Conservation (phyloP, 108 stramenopile species). For the Halocafeteria seosinensis region DNA sequence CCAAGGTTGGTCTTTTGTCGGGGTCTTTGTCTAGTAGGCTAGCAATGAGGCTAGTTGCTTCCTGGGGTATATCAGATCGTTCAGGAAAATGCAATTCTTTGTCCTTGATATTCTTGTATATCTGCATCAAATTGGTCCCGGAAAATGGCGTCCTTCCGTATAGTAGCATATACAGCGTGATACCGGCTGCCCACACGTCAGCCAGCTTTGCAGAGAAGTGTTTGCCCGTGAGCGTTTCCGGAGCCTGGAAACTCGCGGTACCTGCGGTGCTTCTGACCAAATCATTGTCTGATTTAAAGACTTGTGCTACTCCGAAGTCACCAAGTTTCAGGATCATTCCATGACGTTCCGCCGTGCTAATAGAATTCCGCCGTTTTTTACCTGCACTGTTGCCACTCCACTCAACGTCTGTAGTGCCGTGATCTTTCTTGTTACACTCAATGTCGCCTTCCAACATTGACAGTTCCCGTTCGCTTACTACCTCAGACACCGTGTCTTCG, state of each 20-base stretch:
- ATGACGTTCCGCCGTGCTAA: too few relatives aligned
- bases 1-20: neutral
- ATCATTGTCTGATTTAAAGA: slow-evolving; percentile 1
- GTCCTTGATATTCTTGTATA: neutral
- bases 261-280: slow-evolving; percentile 8
- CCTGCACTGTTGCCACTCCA: too few relatives aligned
- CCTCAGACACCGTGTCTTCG: too few relatives aligned
- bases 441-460: too few relatives aligned
- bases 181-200: slow-evolving; percentile 19
- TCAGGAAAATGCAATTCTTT: neutral
- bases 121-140: neutral
- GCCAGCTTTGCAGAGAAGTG: slow-evolving; percentile 8
- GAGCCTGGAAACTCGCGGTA: slow-evolving; percentile 21
- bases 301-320: slow-evolving; percentile 23
- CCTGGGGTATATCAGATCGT: neutral
- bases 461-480: too few relatives aligned
- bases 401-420: too few relatives aligned
- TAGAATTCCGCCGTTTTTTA: too few relatives aligned
- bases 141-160: slow-evolving; percentile 15
- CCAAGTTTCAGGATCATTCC: slow-evolving; percentile 1
- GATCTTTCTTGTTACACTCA: too few relatives aligned
- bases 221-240: slow-evolving; percentile 10
- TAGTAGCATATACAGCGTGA: slow-evolving; percentile 20
- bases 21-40: neutral
- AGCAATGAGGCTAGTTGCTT: neutral